Evolutionary conservation across 1,284 basidiomycete species (phyloP).

Genomic region (Trichosporon asahii): DNA sequence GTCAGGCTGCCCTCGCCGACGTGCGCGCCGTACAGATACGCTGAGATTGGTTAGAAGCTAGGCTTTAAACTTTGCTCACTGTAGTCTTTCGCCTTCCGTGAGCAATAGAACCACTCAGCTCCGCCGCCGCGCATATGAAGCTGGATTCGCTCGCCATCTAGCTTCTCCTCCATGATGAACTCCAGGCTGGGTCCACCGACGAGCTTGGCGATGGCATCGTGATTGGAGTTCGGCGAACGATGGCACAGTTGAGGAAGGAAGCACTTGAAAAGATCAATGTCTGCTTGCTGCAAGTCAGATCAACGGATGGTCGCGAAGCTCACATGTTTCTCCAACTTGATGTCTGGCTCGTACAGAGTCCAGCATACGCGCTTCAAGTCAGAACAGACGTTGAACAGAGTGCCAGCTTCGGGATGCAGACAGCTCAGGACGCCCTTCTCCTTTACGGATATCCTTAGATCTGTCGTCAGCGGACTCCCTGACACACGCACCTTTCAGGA

Average conservation of each 20-base stretch:
- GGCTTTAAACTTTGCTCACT: constrained; percentile 52
- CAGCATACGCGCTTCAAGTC: constrained; percentile 86
- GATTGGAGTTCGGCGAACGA: constrained; percentile 65
- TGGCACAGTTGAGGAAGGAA: constrained; percentile 93
- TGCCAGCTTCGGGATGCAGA: constrained; percentile 85
- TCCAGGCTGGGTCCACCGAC: constrained; percentile 63
- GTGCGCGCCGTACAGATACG: constrained; percentile 78
- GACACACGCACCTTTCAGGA: constrained; percentile 65
- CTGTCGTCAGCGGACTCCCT: constrained; percentile 27
- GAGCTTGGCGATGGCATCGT: constrained; percentile 75
- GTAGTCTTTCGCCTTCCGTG: constrained; percentile 89
- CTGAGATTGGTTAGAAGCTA: constrained; percentile 31
- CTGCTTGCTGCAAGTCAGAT: constrained; percentile 62
- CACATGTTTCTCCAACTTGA: constrained; percentile 55
- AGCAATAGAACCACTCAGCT: constrained; percentile 79
- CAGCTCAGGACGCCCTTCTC: constrained; percentile 82
- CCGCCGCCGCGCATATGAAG: constrained; percentile 77
- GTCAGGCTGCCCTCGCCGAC: constrained; percentile 77
- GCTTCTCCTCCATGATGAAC: constrained; percentile 91
- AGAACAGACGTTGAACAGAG: constrained; percentile 88
- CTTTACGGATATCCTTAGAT: constrained; percentile 53
- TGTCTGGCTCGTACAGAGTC: constrained; percentile 52
- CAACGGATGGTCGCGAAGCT: constrained; percentile 32
- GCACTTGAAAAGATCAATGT: constrained; percentile 70
- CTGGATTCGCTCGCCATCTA: constrained; percentile 92